phyloP scores from a whole-genome alignment of 2,329 filamentous ascomycete genomes.

The Cytospora piceicola region DNA sequence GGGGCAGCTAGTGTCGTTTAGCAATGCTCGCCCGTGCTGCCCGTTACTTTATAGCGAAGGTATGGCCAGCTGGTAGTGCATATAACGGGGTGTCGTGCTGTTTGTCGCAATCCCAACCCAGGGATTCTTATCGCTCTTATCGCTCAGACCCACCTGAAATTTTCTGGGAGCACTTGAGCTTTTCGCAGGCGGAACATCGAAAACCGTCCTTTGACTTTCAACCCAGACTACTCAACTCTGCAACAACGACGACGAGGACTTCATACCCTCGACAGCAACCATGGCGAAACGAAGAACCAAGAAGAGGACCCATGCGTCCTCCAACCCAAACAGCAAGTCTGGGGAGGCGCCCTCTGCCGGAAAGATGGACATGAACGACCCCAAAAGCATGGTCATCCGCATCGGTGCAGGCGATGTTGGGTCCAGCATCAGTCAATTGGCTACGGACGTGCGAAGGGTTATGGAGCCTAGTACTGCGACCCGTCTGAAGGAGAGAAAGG shows the following conservation, averaged over 20 bases:
- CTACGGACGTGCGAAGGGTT: slow-evolving; percentile 86
- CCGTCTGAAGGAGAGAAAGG: slow-evolving; percentile 84
- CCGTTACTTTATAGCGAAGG: not conserved
- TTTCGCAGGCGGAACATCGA: not conserved
- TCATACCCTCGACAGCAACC: not conserved
- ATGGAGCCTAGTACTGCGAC: slow-evolving; percentile 96
- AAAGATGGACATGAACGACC: slow-evolving; percentile 68
- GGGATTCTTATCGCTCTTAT: slow-evolving; percentile 39
- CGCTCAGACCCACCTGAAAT: slow-evolving; percentile 41
- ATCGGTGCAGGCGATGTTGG: slow-evolving; percentile 94
- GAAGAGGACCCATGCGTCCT: slow-evolving; percentile 83
- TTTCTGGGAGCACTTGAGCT: slow-evolving; percentile 35
- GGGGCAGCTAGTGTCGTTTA: slow-evolving; percentile 10
- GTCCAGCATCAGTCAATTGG: slow-evolving; percentile 86
- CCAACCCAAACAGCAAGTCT: slow-evolving; percentile 59
- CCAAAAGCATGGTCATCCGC: slow-evolving; percentile 98
- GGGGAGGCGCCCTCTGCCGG: slow-evolving; percentile 56
- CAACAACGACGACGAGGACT: slow-evolving; percentile 9
- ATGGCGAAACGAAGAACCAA: slow-evolving; percentile 86
- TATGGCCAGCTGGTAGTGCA: not conserved
- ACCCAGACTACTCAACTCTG: not conserved
- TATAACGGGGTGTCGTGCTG: not conserved
- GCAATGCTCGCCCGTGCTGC: not conserved
- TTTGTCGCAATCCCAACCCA: not conserved
- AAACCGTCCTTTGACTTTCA: not conserved